These are phyloP conservation scores for Aspergillus baeticus DNA, from an alignment of 495 filamentous ascomycete species.

Conservation along the genomic window DNA sequence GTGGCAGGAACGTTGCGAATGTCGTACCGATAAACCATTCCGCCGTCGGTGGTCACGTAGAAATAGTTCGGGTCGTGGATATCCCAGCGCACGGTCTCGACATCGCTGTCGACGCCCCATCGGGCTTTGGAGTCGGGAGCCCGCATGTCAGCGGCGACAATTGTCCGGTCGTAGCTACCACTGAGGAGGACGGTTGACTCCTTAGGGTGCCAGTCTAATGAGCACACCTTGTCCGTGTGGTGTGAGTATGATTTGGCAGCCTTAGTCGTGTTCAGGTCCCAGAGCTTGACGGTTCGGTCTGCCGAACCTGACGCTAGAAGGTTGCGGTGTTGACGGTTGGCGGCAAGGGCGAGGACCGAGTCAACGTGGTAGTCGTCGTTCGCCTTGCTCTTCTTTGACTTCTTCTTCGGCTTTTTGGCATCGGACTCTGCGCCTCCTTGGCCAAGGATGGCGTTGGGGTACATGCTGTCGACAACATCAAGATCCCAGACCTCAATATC, in stretches of 20 bases:
- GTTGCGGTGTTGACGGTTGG: conserved; percentile 89
- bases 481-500: conserved; percentile 99
- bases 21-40: conserved; percentile 86
- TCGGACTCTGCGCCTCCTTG: conserved; percentile 61
- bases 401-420: conserved; percentile 73
- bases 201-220: conserved; percentile 84
- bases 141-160: conserved; percentile 90
- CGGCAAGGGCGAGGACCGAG: conserved; percentile 83
- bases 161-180: conserved; percentile 91
- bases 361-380: conserved; percentile 95
- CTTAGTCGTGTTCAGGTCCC: conserved; percentile 88
- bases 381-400: conserved; percentile 74
- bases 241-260: conserved; percentile 90
- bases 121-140: conserved; percentile 77
- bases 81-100: conserved; percentile 91
- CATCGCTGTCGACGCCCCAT: conserved; percentile 92
- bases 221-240: conserved; percentile 96
- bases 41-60: conserved; percentile 90
- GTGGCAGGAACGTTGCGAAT: conserved; percentile 65
- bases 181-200: conserved; percentile 86
- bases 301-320: conserved; percentile 95
- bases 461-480: conserved; percentile 94
- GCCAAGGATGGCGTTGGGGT: conserved; percentile 95
- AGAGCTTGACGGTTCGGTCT: conserved; percentile 95
- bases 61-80: conserved; percentile 89